Percentiles rank a stretch among this genome's conserved stretches.
Conservation (phyloP, 2,329 filamentous ascomycete species). For the Pseudocercospora cruenta region DNA sequence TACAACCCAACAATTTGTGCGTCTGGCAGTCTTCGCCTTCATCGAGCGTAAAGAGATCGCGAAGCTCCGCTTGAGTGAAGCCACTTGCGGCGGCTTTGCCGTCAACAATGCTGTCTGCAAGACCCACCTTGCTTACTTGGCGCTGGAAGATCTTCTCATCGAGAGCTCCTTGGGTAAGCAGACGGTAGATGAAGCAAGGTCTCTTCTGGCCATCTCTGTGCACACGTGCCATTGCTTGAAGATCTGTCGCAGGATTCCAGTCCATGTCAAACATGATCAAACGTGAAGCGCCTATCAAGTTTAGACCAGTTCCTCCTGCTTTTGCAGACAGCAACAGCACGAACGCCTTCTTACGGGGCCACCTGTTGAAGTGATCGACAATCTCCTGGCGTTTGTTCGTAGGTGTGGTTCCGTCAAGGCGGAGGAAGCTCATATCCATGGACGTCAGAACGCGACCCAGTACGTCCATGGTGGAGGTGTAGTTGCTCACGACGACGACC, state of each 20-base stretch:
- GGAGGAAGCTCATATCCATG: slow-evolving; percentile 64
- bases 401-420: slow-evolving; percentile 70
- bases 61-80: slow-evolving; percentile 68
- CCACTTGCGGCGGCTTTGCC: slow-evolving; percentile 62
- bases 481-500: slow-evolving; percentile 75
- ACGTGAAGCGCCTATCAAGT: slow-evolving; percentile 71
- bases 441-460: slow-evolving; percentile 64
- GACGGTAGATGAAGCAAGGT: slow-evolving; percentile 69
- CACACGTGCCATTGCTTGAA: slow-evolving; percentile 75
- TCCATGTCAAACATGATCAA: slow-evolving; percentile 74
- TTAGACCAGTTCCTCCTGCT: slow-evolving; percentile 70
- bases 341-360: slow-evolving; percentile 60
- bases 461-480: slow-evolving; percentile 71
- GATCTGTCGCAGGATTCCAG: slow-evolving; percentile 75
- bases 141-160: slow-evolving; percentile 78
- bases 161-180: slow-evolving; percentile 68
- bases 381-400: slow-evolving; percentile 66
- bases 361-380: slow-evolving; percentile 71
- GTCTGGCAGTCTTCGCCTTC: slow-evolving; percentile 65
- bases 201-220: slow-evolving; percentile 72
- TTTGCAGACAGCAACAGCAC: slow-evolving; percentile 75
- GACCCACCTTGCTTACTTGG: slow-evolving; percentile 70
- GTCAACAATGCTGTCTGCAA: slow-evolving; percentile 73
- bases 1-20: slow-evolving; percentile 67
- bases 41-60: slow-evolving; percentile 69